Conservation (phyloP, 2,329 filamentous ascomycete genomes). For the Emmonsiellopsis sp. region DNA sequence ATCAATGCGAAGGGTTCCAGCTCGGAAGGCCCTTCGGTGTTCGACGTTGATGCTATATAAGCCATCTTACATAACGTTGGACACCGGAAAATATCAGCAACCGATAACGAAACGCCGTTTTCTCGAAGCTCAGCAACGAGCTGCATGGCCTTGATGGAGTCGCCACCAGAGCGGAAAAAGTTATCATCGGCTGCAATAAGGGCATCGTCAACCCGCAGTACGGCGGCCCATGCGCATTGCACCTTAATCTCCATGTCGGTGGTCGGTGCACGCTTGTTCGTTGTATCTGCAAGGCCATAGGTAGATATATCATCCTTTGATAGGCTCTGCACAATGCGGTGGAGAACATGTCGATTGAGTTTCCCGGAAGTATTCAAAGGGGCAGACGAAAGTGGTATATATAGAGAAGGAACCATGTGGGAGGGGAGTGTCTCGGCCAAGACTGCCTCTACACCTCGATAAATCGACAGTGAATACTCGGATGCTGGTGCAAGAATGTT, state of each 20-base stretch:
- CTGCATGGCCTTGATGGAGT: slow-evolving; percentile 41
- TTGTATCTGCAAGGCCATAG: background rate
- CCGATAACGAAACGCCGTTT: slow-evolving; percentile 31
- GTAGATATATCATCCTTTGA: background rate
- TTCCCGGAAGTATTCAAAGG: slow-evolving; percentile 33
- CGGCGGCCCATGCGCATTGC: slow-evolving; percentile 29
- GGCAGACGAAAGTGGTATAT: slow-evolving; percentile 29
- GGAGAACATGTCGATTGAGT: slow-evolving; percentile 18
- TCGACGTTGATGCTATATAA: background rate
- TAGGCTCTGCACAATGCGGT: background rate
- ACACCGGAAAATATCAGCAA: slow-evolving; percentile 35
- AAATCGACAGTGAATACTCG: background rate
- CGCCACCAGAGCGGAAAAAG: slow-evolving; percentile 40
- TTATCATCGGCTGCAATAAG: slow-evolving; percentile 36
- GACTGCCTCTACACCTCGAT: background rate
- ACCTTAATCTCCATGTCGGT: slow-evolving; percentile 22
- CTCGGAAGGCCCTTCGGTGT: background rate
- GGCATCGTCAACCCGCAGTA: slow-evolving; percentile 28
- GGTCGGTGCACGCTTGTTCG: slow-evolving; percentile 13
- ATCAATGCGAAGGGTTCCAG: background rate
- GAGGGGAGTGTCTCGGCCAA: slow-evolving; percentile 10
- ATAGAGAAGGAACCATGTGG: slow-evolving; percentile 29
- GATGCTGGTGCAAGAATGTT: background rate
- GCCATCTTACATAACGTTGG: slow-evolving; percentile 36
- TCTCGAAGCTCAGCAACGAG: slow-evolving; percentile 34